Conservation (phyloP, 2,329 filamentous ascomycete species). For the Colletotrichum cordylinicola region DNA sequence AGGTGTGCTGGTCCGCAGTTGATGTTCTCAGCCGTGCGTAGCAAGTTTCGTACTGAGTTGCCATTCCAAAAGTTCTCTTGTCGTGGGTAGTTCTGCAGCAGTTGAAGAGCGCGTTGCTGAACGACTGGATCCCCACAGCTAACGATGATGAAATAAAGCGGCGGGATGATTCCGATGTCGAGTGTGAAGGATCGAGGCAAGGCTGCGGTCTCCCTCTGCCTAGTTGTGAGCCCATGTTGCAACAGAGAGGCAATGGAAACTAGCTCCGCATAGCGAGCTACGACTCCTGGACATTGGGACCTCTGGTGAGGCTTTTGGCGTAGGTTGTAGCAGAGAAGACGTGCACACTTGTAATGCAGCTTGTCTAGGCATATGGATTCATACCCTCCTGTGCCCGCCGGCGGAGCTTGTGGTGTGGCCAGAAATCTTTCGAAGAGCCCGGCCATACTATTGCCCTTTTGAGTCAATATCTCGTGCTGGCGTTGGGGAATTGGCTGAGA, state of each 20-base stretch:
- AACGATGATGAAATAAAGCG: conserved; percentile 4
- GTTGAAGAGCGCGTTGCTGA: neutral
- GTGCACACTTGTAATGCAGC: conserved; percentile 10
- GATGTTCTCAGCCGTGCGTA: conserved; percentile 2
- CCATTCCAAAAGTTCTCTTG: conserved; percentile 7
- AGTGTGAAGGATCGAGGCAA: conserved; percentile 9
- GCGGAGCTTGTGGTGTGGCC: neutral
- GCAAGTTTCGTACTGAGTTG: neutral
- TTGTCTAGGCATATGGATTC: conserved; percentile 14
- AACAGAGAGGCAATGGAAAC: neutral
- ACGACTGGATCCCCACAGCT: neutral
- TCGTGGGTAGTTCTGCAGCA: neutral
- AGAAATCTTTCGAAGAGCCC: conserved; percentile 20
- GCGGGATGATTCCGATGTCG: conserved; percentile 10
- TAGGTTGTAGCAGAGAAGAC: conserved; percentile 7
- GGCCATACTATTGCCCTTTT: conserved; percentile 14
- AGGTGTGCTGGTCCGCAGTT: neutral
- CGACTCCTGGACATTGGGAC: neutral
- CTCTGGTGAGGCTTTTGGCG: neutral
- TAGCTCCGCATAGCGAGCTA: neutral
- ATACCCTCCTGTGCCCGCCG: neutral
- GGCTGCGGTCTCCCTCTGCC: neutral
- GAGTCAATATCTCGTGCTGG: conserved; percentile 25
- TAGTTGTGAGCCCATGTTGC: neutral
- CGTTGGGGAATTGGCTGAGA: conserved; percentile 14